Evolutionary conservation across 768 basidiomycete species (phyloP), one percentile per base, ranked within the genome.

Genomic region (Mycena pura): DNA sequence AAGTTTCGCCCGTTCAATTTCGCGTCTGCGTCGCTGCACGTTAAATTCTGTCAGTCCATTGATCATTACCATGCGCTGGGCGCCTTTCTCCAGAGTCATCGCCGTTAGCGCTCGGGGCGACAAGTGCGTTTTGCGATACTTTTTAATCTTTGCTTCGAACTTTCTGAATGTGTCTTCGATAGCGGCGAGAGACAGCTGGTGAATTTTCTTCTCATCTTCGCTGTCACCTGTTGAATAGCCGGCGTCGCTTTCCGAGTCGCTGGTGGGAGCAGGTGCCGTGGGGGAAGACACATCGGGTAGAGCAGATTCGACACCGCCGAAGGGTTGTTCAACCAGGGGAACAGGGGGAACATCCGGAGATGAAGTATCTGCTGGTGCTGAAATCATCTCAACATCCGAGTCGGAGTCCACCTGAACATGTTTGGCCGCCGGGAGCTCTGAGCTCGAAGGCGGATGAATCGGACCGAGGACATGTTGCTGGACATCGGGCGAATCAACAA

Each of bases 21-120:
- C 40, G 34, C 17, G 58, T 38, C 41, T 51, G 38, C 31, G 49
- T 14, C 39, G 49, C 27, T 60, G 41, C 8, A 41, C 38, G 24
- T 44, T 52, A 25, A 44, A 60, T n/a, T 45, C 50, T 36, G 41
- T 46, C 40, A 60, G 21, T 11, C 58, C 58, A n/a, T 53, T 60
- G 10, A 60, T 29, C 41, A 46, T 43, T 6, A 60, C 43, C 40
- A 60, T 44, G n/a, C 50, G 50, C 24, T 52, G 49, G 3, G 41
- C 58, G 24, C 49, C 40, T 40, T 60, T 60, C n/a, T 50, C 50
- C 11, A 32, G 31, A 27, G 58, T 52, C 49, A 54, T 43, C 40
- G 58, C 41, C 11, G 41, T 41, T 21, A 38, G 25, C 43, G 24
- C 49, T 45, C 50, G 43, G 15, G 32, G 41, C 5, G 48, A 43